phyloP scores from a whole-genome alignment of 1,284 basidiomycete species.

The Cutaneotrichosporon dermatis region DNA sequence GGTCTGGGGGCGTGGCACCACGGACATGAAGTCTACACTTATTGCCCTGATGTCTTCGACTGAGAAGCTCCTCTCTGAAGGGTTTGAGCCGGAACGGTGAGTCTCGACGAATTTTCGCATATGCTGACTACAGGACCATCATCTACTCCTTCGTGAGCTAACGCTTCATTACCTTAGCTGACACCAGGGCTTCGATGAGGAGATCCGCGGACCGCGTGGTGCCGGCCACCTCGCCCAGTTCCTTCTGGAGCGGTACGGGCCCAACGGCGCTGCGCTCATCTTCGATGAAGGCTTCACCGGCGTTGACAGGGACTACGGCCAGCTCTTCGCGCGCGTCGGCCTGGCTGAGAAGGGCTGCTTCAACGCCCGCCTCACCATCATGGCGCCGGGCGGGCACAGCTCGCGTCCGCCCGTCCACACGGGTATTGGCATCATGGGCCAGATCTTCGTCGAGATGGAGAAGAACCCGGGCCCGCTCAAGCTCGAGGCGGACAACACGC shows the following conservation, averaged over 20 bases:
- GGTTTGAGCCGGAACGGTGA: conserved; percentile 18
- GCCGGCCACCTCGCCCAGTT: conserved; percentile 22
- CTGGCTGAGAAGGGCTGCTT: conserved; percentile 45
- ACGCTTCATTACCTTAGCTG: not conserved
- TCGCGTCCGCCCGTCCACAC: conserved; percentile 50
- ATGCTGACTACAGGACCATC: conserved; percentile 11
- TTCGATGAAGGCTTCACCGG: conserved; percentile 38
- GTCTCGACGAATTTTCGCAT: not conserved
- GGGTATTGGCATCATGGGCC: conserved; percentile 39
- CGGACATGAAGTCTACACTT: conserved; percentile 28
- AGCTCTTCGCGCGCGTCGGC: conserved; percentile 28
- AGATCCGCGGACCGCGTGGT: conserved; percentile 33
- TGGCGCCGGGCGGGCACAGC: conserved; percentile 61
- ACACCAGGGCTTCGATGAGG: conserved; percentile 23
- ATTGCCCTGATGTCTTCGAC: conserved; percentile 18
- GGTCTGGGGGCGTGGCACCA: conserved; percentile 31
- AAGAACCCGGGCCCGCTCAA: conserved; percentile 8
- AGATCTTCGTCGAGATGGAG: conserved; percentile 19
- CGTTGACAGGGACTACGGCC: conserved; percentile 27
- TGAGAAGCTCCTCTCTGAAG: conserved; percentile 22
- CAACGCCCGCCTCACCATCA: conserved; percentile 54
- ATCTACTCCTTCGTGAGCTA: conserved; percentile 7
- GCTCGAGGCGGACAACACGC: conserved; percentile 13
- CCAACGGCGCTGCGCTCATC: conserved; percentile 27
- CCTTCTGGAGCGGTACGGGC: conserved; percentile 23